A percentile compares a stretch with the other conserved stretches of the same genome.
Evolutionary conservation across 345 rosid species (phyloP).

Genomic region (Bruguiera gymnorhiza): DNA sequence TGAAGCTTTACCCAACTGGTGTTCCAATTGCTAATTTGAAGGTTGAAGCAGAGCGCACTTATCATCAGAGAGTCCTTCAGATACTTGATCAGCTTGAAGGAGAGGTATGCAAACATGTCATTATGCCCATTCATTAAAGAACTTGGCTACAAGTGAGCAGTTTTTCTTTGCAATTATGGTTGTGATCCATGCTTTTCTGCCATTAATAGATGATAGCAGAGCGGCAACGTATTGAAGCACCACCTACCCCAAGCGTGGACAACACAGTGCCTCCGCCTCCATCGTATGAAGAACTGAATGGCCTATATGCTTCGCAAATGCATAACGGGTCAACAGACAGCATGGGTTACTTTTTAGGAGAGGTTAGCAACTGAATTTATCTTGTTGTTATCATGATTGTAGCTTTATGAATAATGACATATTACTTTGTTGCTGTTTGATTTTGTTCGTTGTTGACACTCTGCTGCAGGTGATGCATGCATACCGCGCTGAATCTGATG

Average conservation of each 20-base stretch:
- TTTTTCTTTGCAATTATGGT: slow-evolving; percentile 1
- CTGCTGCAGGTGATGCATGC: slow-evolving; percentile 61
- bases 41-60: slow-evolving; percentile 80
- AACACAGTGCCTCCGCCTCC: slow-evolving; percentile 73
- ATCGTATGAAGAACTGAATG: slow-evolving; percentile 75
- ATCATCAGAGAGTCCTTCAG: slow-evolving; percentile 79
- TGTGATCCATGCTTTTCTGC: slow-evolving; percentile 2
- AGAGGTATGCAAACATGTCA: slow-evolving; percentile 44
- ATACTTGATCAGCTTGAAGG: slow-evolving; percentile 75
- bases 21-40: slow-evolving; percentile 25
- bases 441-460: slow-evolving; percentile 2
- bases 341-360: slow-evolving; percentile 89
- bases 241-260: slow-evolving; percentile 49
- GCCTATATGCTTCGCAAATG: slow-evolving; percentile 61
- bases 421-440: neutral
- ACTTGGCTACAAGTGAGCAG: neutral
- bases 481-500: slow-evolving; percentile 69
- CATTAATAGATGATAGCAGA: slow-evolving; percentile 60
- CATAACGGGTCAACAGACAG: slow-evolving; percentile 60
- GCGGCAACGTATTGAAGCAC: slow-evolving; percentile 70
- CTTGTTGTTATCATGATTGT: neutral
- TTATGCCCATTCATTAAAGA: slow-evolving; percentile 1
- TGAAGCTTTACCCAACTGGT: slow-evolving; percentile 17
- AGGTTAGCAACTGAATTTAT: slow-evolving; percentile 42
- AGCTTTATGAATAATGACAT: neutral